phyloP scores from a whole-genome alignment of 257 asterid genomes.

The Ligustrum vulgare region DNA sequence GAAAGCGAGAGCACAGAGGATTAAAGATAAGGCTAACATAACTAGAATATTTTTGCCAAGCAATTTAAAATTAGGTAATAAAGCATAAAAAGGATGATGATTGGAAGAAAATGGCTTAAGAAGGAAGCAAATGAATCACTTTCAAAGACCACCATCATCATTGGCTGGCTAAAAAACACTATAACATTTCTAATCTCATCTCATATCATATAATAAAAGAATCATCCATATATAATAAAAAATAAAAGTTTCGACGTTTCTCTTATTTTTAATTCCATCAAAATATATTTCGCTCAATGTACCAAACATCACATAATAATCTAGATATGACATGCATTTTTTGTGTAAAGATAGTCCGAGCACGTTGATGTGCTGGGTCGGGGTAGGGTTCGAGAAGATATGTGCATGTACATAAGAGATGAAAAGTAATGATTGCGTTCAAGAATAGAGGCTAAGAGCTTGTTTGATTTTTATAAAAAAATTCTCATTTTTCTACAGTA shows the following conservation, averaged over 20 bases:
- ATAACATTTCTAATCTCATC: no score
- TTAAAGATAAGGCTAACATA: slow-evolving; percentile 38
- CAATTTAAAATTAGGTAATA: slow-evolving; percentile 44
- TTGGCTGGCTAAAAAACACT: slow-evolving; percentile 31
- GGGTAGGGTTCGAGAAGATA: not conserved
- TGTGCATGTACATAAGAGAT: not conserved
- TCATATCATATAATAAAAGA: no score
- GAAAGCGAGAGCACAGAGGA: slow-evolving; percentile 27
- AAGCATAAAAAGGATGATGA: slow-evolving; percentile 43
- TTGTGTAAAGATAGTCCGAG: no score
- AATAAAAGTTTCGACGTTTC: no score
- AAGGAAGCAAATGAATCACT: slow-evolving; percentile 67
- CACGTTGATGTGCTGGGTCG: not conserved
- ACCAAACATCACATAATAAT: not conserved
- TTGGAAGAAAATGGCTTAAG: slow-evolving; percentile 73
- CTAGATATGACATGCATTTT: not conserved
- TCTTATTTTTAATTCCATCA: no score
- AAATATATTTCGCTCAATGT: no score
- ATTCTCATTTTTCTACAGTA: no score
- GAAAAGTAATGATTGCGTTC: no score
- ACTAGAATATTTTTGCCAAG: slow-evolving; percentile 30
- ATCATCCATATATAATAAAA: not conserved
- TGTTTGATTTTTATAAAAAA: no score
- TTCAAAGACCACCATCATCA: slow-evolving; percentile 43
- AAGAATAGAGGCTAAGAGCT: no score